A percentile compares a stretch with the other conserved stretches of the same genome.
phyloP scores from a whole-genome alignment of 768 basidiomycete genomes.

The Auriscalpium vulgare region DNA sequence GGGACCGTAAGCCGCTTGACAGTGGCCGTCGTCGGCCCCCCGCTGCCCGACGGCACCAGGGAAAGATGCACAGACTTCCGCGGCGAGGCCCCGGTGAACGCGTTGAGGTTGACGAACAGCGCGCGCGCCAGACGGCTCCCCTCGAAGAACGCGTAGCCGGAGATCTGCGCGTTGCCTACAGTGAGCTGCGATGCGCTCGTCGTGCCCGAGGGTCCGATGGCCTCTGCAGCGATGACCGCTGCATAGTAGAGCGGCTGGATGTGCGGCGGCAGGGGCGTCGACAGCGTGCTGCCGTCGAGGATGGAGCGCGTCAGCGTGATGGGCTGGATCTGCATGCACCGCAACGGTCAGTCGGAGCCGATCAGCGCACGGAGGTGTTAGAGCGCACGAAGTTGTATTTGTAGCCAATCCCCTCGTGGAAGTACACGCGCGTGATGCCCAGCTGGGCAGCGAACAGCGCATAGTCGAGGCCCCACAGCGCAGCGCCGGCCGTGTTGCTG shows the following conservation, averaged over 20 bases:
- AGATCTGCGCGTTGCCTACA: slow-evolving; percentile 37
- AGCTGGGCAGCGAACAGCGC: slow-evolving; percentile 49
- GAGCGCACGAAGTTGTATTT: slow-evolving; percentile 54
- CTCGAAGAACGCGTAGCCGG: slow-evolving; percentile 61
- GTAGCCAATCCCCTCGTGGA: slow-evolving; percentile 63
- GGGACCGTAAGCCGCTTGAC: slow-evolving; percentile 43
- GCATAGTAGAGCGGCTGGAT: slow-evolving; percentile 63
- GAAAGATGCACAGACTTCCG: slow-evolving; percentile 2
- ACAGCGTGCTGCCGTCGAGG: slow-evolving; percentile 42
- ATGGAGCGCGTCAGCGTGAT: slow-evolving; percentile 47
- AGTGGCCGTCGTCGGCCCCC: slow-evolving; percentile 29
- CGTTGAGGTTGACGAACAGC: slow-evolving; percentile 51
- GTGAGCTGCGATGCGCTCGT: slow-evolving; percentile 39
- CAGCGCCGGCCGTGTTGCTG: slow-evolving; percentile 63
- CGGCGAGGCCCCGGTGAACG: slow-evolving; percentile 22
- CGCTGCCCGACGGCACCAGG: not conserved
- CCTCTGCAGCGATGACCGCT: slow-evolving; percentile 51
- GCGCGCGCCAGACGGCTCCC: slow-evolving; percentile 34
- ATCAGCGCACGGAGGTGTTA: not conserved
- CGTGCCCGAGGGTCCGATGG: slow-evolving; percentile 39
- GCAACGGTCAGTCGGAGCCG: not conserved
- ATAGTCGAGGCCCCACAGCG: slow-evolving; percentile 64
- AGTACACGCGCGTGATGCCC: slow-evolving; percentile 47
- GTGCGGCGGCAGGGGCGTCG: slow-evolving; percentile 45
- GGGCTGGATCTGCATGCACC: slow-evolving; percentile 49